Evolutionary conservation across 352 stramenopile species (phyloP).

Genomic region (Globisporangium yorkense): DNA sequence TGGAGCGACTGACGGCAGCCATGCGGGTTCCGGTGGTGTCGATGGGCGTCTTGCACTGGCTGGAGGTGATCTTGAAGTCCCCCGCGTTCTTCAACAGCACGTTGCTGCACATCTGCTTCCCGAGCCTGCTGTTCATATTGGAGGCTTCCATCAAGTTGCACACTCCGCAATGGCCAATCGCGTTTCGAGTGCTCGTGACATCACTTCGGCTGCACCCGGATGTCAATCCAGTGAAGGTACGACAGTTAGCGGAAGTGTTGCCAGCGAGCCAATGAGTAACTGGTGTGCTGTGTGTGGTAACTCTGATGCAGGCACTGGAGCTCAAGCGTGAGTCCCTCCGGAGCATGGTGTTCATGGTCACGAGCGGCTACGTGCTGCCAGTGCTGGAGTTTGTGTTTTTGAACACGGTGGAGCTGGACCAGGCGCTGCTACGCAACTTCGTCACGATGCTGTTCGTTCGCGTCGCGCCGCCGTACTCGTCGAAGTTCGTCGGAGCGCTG

Average conservation of each 20-base stretch:
- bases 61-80: constrained; percentile 70
- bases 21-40: constrained; percentile 82
- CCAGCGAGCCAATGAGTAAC: background rate
- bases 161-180: constrained; percentile 75
- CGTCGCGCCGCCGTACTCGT: constrained; percentile 71
- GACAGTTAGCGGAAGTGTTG: background rate
- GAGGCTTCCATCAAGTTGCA: constrained; percentile 77
- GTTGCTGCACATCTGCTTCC: constrained; percentile 81
- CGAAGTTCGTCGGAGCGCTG: constrained; percentile 64
- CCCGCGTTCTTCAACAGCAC: constrained; percentile 79
- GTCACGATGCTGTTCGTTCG: constrained; percentile 72
- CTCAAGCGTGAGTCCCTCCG: constrained; percentile 79
- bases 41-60: constrained; percentile 82
- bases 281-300: background rate
- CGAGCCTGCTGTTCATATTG: constrained; percentile 69
- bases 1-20: constrained; percentile 69
- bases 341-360: constrained; percentile 87
- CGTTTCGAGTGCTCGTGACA: constrained; percentile 74
- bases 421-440: constrained; percentile 82
- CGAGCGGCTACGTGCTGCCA: constrained; percentile 77
- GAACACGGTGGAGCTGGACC: constrained; percentile 77
- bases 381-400: constrained; percentile 80
- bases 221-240: constrained; percentile 78
- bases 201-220: constrained; percentile 68
- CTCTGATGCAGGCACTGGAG: constrained; percentile 44